A percentile compares a stretch with the other conserved stretches of the same genome.
phyloP scores from a whole-genome alignment of 306 rosid species.

The Purshia tridentata region DNA sequence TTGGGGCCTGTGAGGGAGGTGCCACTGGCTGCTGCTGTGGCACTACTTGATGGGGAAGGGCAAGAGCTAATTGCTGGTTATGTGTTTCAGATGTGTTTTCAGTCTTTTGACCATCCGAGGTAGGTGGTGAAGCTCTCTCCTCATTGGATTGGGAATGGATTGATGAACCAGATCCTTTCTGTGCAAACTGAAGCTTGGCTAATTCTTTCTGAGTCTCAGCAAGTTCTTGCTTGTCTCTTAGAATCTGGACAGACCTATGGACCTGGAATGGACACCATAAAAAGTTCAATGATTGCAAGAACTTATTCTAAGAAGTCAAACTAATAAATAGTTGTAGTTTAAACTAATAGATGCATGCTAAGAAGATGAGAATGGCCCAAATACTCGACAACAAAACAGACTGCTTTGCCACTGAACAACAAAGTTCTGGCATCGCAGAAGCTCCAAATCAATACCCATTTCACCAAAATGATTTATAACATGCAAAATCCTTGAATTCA shows the following conservation, averaged over 20 bases:
- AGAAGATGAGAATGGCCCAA: neutral
- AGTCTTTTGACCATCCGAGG: slow-evolving; percentile 53
- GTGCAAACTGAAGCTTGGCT: slow-evolving; percentile 89
- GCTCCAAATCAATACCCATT: neutral
- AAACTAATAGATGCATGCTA: neutral
- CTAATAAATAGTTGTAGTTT: neutral
- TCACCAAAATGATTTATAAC: neutral
- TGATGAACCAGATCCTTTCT: slow-evolving; percentile 75
- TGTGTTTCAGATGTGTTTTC: slow-evolving; percentile 61
- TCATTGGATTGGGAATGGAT: slow-evolving; percentile 72
- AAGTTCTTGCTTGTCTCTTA: slow-evolving; percentile 96
- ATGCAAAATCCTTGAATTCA: neutral
- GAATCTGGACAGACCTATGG: slow-evolving; percentile 91
- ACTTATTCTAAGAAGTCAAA: neutral
- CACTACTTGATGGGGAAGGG: slow-evolving; percentile 71
- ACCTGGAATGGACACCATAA: slow-evolving; percentile 51
- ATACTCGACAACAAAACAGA: neutral
- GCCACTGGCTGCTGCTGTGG: slow-evolving; percentile 57
- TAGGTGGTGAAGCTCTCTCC: slow-evolving; percentile 61
- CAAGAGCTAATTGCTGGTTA: slow-evolving; percentile 91
- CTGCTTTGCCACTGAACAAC: neutral
- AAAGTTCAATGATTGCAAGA: neutral
- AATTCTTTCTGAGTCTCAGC: slow-evolving; percentile 92
- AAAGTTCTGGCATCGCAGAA: neutral
- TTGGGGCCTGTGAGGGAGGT: slow-evolving; percentile 52